Evolutionary conservation across 23 red algal species (phyloP), one percentile per base, ranked within the genome.

Genomic region (Gracilaria domingensis): DNA sequence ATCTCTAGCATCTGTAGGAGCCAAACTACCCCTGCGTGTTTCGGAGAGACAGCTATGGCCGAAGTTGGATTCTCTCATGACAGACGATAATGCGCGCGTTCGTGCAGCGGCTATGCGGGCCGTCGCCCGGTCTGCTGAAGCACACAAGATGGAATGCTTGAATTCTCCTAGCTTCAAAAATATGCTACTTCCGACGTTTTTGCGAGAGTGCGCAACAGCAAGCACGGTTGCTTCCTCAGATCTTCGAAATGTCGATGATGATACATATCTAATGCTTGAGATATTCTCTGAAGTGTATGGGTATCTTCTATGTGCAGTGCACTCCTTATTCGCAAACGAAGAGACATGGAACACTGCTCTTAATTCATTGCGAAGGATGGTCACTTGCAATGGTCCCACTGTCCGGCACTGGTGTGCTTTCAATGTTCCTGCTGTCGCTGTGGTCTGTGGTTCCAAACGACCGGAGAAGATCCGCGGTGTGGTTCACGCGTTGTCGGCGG

Each of bases 321-420:
- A 87, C 72, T 49, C 86, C 7, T 59, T 96, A 47, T 88, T 96
- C 57, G 54, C 56, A 20, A 90, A 92, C 75, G 81, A 91, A n/a
- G 94, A 96, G 16, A 79, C 80, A 26, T 96, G 94, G 94, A 91
- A 84, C 42, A 82, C 62, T 14, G 89, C 94, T 30, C 66, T 96
- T n/a, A 96, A 96, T 82, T 61, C 88, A 8, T 51, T 96, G 67
- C 82, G 94, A 48, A 79, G 94, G 14, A 91, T 96, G 94, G 88
- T 96, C 42, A 93, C 86, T 50, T 96, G 94, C 75, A 96, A 96
- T 87, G 94, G 94, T 48, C 94, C 94, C 11, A 96, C 94, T 39
- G 94, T 96, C 29, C 76, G 94, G 18, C 94, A 96, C 60, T 96
- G 94, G 94, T 96, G 94, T 83, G 94, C 94, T 0, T 96, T 96